Conservation (phyloP, 1,139 yeast genomes). For the Kodamaea fungicola region DNA sequence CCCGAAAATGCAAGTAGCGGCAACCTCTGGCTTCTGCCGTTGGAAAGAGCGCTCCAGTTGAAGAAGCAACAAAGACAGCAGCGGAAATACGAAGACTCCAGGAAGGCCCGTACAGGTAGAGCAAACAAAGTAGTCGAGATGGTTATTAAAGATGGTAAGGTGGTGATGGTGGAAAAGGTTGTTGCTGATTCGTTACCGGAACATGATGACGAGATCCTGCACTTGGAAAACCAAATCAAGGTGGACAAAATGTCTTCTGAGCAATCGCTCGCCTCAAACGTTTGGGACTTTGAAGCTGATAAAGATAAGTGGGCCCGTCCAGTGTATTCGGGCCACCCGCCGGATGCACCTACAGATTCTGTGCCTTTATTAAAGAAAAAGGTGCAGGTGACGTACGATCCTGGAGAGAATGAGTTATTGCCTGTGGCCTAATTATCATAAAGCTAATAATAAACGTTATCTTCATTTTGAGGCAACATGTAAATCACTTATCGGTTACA, state of each 20-base stretch:
- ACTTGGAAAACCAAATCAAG: constrained; percentile 24
- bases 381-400: constrained; percentile 19
- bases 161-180: constrained; percentile 46
- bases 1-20: constrained; percentile 46
- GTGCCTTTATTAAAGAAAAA: constrained; percentile 9
- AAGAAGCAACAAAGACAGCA: constrained; percentile 78
- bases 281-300: constrained; percentile 62
- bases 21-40: constrained; percentile 81
- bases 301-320: constrained; percentile 51
- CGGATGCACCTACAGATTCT: constrained; percentile 2
- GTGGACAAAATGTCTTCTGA: constrained; percentile 17
- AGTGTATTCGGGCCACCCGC: constrained; percentile 24
- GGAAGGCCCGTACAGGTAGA: constrained; percentile 61
- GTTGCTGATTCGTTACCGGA: constrained; percentile 15
- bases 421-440: too few relatives aligned
- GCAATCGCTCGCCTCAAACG: constrained; percentile 25
- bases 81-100: constrained; percentile 57
- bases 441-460: background rate
- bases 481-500: too few relatives aligned
- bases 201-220: constrained; percentile 21
- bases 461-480: too few relatives aligned
- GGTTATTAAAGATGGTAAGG: constrained; percentile 81
- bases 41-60: constrained; percentile 78
- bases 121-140: constrained; percentile 74
- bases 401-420: constrained; percentile 23